Evolutionary conservation across 495 filamentous ascomycete genomes (phyloP).

Genomic region (Trichocladium uniseriatum): DNA sequence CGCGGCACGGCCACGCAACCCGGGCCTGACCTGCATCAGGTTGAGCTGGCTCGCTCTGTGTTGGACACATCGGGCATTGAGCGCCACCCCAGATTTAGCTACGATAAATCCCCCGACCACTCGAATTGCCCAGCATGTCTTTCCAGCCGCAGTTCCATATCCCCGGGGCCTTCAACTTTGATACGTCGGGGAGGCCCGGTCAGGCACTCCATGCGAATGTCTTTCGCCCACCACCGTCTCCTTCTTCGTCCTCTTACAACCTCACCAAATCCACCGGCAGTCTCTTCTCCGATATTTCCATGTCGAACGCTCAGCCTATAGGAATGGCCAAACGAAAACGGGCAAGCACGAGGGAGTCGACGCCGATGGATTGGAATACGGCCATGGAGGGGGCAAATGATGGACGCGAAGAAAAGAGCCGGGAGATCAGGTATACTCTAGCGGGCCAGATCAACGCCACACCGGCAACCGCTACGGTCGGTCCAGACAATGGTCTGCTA

Average conservation of each 20-base stretch:
- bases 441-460: constrained; percentile 55
- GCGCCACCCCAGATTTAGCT: not conserved
- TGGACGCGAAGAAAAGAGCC: constrained; percentile 13
- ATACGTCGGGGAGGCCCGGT: constrained; percentile 30
- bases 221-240: constrained; percentile 59
- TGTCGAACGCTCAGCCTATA: constrained; percentile 17
- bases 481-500: constrained; percentile 37
- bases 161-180: constrained; percentile 43
- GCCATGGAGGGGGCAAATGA: constrained; percentile 21
- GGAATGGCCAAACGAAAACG: constrained; percentile 36
- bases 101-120: not conserved
- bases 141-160: constrained; percentile 37
- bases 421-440: constrained; percentile 36
- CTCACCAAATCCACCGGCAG: constrained; percentile 46
- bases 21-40: not conserved
- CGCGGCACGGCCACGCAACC: not conserved
- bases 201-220: constrained; percentile 44
- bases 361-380: constrained; percentile 27
- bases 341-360: constrained; percentile 25
- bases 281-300: constrained; percentile 34
- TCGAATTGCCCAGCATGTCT: constrained; percentile 27
- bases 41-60: not conserved
- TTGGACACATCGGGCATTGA: not conserved
- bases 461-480: constrained; percentile 38
- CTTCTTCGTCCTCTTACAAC: constrained; percentile 53